Conservation (phyloP, 2,329 filamentous ascomycete genomes). For the Microascus cirrosus region DNA sequence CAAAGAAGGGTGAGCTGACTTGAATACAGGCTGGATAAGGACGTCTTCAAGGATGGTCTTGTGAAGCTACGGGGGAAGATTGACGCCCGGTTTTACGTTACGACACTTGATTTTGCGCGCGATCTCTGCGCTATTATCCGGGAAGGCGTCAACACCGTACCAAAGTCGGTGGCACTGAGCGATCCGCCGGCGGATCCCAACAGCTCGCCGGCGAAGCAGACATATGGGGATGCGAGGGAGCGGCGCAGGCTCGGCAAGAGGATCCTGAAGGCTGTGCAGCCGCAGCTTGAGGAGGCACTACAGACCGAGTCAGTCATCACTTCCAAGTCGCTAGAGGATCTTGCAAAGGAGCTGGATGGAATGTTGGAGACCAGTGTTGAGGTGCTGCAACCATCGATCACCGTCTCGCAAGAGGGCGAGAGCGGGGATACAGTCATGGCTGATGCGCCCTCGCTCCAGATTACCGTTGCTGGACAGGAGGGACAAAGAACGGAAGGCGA, state of each 20-base stretch:
- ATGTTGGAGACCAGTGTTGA: conserved; percentile 60
- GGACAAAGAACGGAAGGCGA: background rate
- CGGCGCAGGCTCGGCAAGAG: conserved; percentile 78
- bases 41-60: conserved; percentile 44
- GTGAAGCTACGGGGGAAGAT: conserved; percentile 37
- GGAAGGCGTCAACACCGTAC: conserved; percentile 35
- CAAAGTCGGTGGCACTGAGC: conserved; percentile 13
- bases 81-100: conserved; percentile 46
- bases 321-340: conserved; percentile 55
- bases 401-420: background rate
- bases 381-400: conserved; percentile 24
- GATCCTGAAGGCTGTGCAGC: conserved; percentile 75
- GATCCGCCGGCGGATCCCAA: conserved; percentile 11
- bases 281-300: conserved; percentile 63
- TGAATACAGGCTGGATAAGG: conserved; percentile 48
- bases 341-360: conserved; percentile 62
- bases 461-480: conserved; percentile 2
- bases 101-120: conserved; percentile 42
- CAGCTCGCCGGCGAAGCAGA: conserved; percentile 30
- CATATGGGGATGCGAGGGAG: conserved; percentile 62
- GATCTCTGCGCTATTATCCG: conserved; percentile 45
- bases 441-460: conserved; percentile 4
- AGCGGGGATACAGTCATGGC: conserved; percentile 8
- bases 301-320: conserved; percentile 73
- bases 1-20: conserved; percentile 22